These are phyloP conservation scores for Mycena citricolor DNA, from an alignment of 1,284 basidiomycete species.

Conservation along the genomic window DNA sequence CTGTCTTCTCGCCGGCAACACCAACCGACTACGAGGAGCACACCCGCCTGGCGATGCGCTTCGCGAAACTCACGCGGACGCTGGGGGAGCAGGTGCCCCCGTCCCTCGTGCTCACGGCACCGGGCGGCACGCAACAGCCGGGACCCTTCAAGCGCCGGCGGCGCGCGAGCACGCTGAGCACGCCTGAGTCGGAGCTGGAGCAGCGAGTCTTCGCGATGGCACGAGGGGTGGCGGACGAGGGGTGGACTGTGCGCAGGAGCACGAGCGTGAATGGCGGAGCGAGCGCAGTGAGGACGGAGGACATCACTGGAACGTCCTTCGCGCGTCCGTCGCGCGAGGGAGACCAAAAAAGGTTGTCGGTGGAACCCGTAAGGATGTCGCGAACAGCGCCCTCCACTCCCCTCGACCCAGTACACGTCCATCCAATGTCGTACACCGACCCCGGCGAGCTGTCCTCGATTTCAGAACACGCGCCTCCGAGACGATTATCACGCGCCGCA, in stretches of 20 bases:
- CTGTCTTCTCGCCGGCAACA: too few relatives aligned
- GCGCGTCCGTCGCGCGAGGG: not conserved
- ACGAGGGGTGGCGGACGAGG: not conserved
- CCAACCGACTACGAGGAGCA: too few relatives aligned
- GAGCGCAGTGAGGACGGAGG: not conserved
- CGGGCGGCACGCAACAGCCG: not conserved
- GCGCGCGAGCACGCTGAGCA: conserved; percentile 9
- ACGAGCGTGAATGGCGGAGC: not conserved
- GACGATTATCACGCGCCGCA: too few relatives aligned
- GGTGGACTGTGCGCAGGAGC: not conserved
- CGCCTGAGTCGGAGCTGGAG: conserved; percentile 10
- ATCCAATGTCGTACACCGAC: too few relatives aligned
- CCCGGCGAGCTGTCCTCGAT: too few relatives aligned
- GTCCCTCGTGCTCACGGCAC: not conserved
- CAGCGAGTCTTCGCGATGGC: conserved; percentile 7
- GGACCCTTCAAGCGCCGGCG: conserved; percentile 6
- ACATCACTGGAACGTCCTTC: not conserved
- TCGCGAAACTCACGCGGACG: conserved; percentile 18
- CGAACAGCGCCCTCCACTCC: not conserved
- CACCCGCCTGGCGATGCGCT: not conserved
- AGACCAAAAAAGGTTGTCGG: not conserved
- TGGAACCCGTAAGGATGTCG: not conserved
- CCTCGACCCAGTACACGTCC: not conserved
- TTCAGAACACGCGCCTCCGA: too few relatives aligned
- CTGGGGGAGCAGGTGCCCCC: conserved; percentile 18